Base-by-base conservation (phyloP, 164 flowering plant genomes). In the Vitis labrusca region DNA sequence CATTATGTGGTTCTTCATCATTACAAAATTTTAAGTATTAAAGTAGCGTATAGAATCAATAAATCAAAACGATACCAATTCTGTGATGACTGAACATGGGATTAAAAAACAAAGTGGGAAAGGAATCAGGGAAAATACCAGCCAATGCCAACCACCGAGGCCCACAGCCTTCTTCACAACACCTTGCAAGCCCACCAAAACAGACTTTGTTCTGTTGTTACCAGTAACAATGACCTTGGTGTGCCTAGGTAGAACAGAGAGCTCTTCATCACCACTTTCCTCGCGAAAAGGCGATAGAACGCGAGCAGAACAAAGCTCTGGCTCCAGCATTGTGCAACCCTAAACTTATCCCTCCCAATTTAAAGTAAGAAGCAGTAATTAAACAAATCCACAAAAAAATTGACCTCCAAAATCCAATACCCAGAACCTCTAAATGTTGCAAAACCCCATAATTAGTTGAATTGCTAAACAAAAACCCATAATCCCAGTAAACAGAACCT, bases 131-230 rank as follows among this genome's bases (percentile, higher is more conserved):
- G 44, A 47, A 47, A 29, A 47, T 87, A 94, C 98, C 93, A 94
- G 97, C 98, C 97, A 94, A 74, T 94, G 98, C 98, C 98, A 94
- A 55, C 98, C 98, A 71, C 98, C 98, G 59, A 91, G 95, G n/a
- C 98, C 98, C 71, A 94, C 98, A 80, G 98, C 98, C 79, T 94
- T 94, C 90, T 94, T 94, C 61, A 94, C 98, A 61, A 94, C 98
- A 8, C 98, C 98, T 81, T 94, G 98, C 27, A 94, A 74, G 11
- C 98, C 98, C 50, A 94, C 97, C 68, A 94, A 75, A 23, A 92
- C 98, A 8, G 97, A 92, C 79, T 94, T 94, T 2, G 98, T 94
- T 67, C 98, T 70, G 73, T 94, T 94, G 75, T 94, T 94, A 61
- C 98, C 98, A 0, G 97, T 94, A 8, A 94, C 97, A 67, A 92